Conservation (phyloP, 2,329 filamentous ascomycete genomes). For the Ascosphaera aggregata region DNA sequence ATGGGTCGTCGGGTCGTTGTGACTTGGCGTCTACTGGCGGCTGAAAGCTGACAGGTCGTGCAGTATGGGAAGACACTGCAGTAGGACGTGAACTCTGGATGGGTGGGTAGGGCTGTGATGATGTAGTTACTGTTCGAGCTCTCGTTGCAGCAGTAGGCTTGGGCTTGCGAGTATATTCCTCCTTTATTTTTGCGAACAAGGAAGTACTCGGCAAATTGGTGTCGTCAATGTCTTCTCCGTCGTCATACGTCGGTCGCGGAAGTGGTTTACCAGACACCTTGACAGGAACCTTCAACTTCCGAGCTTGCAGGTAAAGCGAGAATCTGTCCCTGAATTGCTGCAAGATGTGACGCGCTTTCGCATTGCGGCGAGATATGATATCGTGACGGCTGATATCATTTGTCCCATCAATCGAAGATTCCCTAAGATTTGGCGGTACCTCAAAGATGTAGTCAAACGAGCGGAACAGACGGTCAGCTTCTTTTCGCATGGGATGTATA, state of each 20-base stretch:
- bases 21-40: neutral
- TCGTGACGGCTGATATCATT: slow-evolving; percentile 4
- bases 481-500: slow-evolving; percentile 29
- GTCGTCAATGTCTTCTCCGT: neutral
- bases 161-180: neutral
- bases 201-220: neutral
- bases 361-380: slow-evolving; percentile 16
- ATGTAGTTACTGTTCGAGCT: neutral
- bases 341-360: slow-evolving; percentile 38
- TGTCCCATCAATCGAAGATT: slow-evolving; percentile 8
- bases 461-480: slow-evolving; percentile 44
- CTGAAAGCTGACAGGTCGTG: neutral
- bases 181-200: neutral
- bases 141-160: neutral
- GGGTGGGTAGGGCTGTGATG: neutral
- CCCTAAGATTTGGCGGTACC: slow-evolving; percentile 24
- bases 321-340: slow-evolving; percentile 31
- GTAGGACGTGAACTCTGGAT: neutral
- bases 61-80: neutral
- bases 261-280: slow-evolving; percentile 2
- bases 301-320: slow-evolving; percentile 10
- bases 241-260: neutral
- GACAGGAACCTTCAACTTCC: slow-evolving; percentile 10
- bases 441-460: slow-evolving; percentile 52
- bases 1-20: neutral